Conservation (phyloP, 1,139 yeast species). For the Taphrina deformans region DNA sequence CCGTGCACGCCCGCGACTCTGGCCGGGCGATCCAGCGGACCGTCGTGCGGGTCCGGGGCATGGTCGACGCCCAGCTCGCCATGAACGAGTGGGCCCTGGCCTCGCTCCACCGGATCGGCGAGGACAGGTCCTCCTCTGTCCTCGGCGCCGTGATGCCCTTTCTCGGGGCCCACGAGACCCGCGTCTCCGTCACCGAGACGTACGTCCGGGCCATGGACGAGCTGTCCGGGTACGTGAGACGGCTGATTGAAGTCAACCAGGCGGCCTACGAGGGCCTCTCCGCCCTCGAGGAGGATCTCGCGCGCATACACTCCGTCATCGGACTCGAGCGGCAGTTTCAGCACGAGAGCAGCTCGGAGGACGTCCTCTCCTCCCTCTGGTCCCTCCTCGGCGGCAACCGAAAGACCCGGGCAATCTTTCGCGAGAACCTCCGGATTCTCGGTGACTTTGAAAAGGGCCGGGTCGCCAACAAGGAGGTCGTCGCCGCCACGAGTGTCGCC, state of each 20-base stretch:
- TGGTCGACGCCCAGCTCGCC: constrained; percentile 26
- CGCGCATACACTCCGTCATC: constrained; percentile 13
- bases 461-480: constrained; percentile 13
- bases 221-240: constrained; percentile 4
- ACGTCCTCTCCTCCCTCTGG: constrained; percentile 24
- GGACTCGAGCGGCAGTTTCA: constrained; percentile 26
- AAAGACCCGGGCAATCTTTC: constrained; percentile 1
- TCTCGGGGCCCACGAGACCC: constrained; percentile 3
- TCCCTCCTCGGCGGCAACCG: constrained; percentile 23
- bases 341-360: not conserved
- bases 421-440: constrained; percentile 10
- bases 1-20: constrained; percentile 21
- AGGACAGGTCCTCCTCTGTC: not conserved
- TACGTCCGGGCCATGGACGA: constrained; percentile 29
- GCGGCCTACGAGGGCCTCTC: constrained; percentile 10
- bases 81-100: constrained; percentile 28
- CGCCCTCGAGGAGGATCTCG: constrained; percentile 17
- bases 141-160: constrained; percentile 22
- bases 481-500: constrained; percentile 27
- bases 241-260: constrained; percentile 17
- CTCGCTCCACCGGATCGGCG: constrained; percentile 8
- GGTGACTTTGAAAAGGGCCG: constrained; percentile 16
- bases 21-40: constrained; percentile 24
- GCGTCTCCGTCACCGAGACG: constrained; percentile 16
- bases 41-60: constrained; percentile 19